Evolutionary conservation across 2,329 filamentous ascomycete species (phyloP).

Genomic region (Didymosphaeria variabile): DNA sequence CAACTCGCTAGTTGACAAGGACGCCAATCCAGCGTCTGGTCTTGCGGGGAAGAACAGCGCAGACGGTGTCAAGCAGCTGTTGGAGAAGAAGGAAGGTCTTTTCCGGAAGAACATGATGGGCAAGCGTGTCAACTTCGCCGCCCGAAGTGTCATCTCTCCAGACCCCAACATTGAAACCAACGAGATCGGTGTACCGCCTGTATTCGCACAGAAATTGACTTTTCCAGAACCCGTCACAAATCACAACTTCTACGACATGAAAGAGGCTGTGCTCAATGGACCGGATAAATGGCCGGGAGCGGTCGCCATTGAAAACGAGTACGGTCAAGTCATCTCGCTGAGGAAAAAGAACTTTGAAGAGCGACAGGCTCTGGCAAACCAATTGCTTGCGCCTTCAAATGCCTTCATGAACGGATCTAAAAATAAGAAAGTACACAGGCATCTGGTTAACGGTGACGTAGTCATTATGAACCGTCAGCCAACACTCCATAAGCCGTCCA

Average conservation of each 20-base stretch:
- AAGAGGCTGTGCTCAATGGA: constrained; percentile 95
- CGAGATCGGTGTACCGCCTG: constrained; percentile 97
- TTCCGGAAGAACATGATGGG: constrained; percentile 99
- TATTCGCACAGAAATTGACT: constrained; percentile 94
- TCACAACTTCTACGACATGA: constrained; percentile 95
- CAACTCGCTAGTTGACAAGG: constrained; percentile 91
- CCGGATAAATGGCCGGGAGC: constrained; percentile 94
- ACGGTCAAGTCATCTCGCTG: constrained; percentile 88
- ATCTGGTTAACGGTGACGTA: constrained; percentile 95
- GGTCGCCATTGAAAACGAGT: constrained; percentile 93
- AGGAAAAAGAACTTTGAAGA: constrained; percentile 89
- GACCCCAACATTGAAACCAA: constrained; percentile 99
- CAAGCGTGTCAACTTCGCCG: constrained; percentile 98
- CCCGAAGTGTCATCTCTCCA: constrained; percentile 95
- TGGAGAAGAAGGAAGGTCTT: constrained; percentile 98
- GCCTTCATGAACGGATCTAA: constrained; percentile 76
- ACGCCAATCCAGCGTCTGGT: constrained; percentile 83
- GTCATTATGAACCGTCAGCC: constrained; percentile 99
- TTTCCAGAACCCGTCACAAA: constrained; percentile 97
- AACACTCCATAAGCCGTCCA: constrained; percentile 96
- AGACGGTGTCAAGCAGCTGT: constrained; percentile 95
- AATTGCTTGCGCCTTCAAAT: constrained; percentile 85
- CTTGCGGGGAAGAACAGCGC: constrained; percentile 80
- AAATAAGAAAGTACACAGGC: constrained; percentile 96
- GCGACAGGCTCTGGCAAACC: constrained; percentile 87